These are phyloP conservation scores for Geranium brycei DNA, from an alignment of 345 rosid genomes.

Conservation along the genomic window DNA sequence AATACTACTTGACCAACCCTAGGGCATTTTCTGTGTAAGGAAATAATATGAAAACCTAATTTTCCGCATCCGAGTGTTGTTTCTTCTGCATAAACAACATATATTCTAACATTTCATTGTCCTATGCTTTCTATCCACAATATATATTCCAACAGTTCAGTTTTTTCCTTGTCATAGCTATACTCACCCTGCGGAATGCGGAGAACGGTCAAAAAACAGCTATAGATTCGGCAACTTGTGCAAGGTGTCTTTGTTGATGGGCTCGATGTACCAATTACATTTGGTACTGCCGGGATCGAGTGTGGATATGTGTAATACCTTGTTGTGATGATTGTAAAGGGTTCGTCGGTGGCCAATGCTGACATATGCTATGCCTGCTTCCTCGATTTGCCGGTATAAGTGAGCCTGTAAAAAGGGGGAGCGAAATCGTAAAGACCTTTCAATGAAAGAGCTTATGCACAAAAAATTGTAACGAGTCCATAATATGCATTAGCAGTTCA, in stretches of 20 bases:
- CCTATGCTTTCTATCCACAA: no score
- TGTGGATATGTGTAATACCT: conserved; percentile 42
- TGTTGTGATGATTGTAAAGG: conserved; percentile 41
- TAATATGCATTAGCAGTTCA: no score
- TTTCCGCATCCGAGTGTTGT: no score
- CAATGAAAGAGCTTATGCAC: background rate
- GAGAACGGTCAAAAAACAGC: background rate
- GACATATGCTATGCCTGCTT: conserved; percentile 66
- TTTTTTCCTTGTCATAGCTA: no score
- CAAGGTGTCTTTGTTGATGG: conserved; percentile 18
- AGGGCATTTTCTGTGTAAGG: no score
- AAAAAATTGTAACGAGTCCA: background rate
- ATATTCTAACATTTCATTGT: no score
- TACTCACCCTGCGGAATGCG: no score
- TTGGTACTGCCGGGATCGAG: conserved; percentile 28
- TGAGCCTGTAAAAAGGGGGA: conserved; percentile 31
- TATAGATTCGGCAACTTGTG: conserved; percentile 20
- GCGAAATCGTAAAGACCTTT: conserved; percentile 1
- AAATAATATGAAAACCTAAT: no score
- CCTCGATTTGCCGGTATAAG: conserved; percentile 56
- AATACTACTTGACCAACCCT: no score
- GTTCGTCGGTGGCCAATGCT: conserved; percentile 82
- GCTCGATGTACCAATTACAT: conserved; percentile 45
- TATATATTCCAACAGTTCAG: no score
- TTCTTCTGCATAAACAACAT: no score